Conservation (phyloP, 148 eudicot genomes). For the Cornus florida region DNA sequence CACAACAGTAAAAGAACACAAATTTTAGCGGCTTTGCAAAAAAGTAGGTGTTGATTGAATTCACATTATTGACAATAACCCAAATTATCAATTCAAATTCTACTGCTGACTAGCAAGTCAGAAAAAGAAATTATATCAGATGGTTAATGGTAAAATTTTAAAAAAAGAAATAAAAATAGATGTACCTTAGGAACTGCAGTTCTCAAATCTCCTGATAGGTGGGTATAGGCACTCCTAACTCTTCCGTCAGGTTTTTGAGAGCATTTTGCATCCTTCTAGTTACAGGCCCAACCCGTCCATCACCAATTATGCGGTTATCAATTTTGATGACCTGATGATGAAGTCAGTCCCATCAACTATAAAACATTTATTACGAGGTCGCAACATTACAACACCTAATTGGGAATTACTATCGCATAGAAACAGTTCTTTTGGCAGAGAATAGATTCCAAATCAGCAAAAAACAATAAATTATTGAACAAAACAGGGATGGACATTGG, state of each 20-base stretch:
- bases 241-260: constrained; percentile 56
- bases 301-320: constrained; percentile 81
- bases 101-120: not conserved
- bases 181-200: constrained; percentile 1
- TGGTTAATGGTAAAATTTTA: constrained; percentile 1
- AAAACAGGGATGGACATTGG: too few species aligned
- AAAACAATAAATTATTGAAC: not conserved
- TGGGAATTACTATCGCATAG: not conserved
- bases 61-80: not conserved
- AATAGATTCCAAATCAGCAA: not conserved
- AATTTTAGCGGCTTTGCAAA: not conserved
- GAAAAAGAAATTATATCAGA: not conserved
- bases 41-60: not conserved
- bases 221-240: constrained; percentile 83
- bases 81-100: not conserved
- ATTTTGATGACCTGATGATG: constrained; percentile 73
- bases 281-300: constrained; percentile 75
- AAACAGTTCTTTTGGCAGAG: not conserved
- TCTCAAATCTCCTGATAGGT: constrained; percentile 42
- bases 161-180: not conserved
- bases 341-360: not conserved
- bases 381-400: not conserved
- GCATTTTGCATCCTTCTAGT: constrained; percentile 71
- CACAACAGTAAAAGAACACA: not conserved
- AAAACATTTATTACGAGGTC: not conserved